These are phyloP conservation scores for Solanum microdontum DNA, from an alignment of 257 asterid species.

Conservation along the genomic window DNA sequence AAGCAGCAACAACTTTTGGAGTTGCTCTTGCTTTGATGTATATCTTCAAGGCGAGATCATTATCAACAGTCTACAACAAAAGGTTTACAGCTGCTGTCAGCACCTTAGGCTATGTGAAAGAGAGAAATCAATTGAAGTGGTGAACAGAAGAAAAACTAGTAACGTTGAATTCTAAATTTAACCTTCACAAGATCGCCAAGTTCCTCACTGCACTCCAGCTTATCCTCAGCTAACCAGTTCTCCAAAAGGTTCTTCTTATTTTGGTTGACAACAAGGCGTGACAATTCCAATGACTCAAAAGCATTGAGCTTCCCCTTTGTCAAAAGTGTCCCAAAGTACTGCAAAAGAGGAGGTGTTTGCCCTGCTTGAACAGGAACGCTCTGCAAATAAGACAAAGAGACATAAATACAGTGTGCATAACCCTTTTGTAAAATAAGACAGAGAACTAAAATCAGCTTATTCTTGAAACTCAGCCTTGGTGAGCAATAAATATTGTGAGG, in stretches of 20 bases:
- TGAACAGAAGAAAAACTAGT: not conserved
- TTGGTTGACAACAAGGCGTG: conserved; percentile 97
- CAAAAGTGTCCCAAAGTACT: conserved; percentile 90
- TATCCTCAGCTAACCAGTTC: conserved; percentile 99
- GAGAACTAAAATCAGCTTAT: no score
- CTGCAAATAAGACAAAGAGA: conserved; percentile 28
- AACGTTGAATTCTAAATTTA: not conserved
- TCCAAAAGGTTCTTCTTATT: conserved; percentile 92
- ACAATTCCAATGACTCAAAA: conserved; percentile 89
- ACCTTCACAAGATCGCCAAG: conserved; percentile 99
- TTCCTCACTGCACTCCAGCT: conserved; percentile 96
- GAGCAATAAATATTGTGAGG: not conserved
- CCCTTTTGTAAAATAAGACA: no score
- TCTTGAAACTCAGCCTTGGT: not conserved
- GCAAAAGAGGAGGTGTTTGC: conserved; percentile 98
- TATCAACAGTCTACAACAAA: conserved; percentile 80
- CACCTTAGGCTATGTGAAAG: not conserved
- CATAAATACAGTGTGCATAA: not conserved
- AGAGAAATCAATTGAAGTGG: not conserved
- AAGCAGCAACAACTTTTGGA: conserved; percentile 98
- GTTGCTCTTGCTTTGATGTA: conserved; percentile 98
- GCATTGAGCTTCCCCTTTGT: conserved; percentile 95
- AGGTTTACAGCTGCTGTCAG: not conserved
- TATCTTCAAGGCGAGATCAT: conserved; percentile 94
- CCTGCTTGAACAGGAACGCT: conserved; percentile 99